phyloP scores from a whole-genome alignment of 2,329 filamentous ascomycete species.

The Sporothrix brunneoviolacea region DNA sequence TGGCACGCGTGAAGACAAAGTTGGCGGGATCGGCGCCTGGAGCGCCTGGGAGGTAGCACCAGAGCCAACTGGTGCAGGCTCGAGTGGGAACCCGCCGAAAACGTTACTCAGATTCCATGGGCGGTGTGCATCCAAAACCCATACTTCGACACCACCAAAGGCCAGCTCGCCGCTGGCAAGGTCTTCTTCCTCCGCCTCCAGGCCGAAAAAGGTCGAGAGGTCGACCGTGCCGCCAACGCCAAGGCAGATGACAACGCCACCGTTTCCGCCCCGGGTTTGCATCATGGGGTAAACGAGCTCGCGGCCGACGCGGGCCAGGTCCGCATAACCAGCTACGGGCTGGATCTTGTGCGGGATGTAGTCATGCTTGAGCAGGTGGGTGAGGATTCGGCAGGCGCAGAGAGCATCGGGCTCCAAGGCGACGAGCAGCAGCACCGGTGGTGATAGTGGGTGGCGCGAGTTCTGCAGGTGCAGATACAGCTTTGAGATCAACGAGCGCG shows the following conservation, averaged over 20 bases:
- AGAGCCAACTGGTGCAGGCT: constrained; percentile 28
- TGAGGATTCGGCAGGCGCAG: constrained; percentile 91
- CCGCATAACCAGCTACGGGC: constrained; percentile 85
- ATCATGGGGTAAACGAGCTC: constrained; percentile 82
- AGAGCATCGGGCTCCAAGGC: constrained; percentile 92
- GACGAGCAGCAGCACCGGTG: constrained; percentile 84
- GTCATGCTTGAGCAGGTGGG: constrained; percentile 88
- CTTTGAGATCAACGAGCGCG: constrained; percentile 78
- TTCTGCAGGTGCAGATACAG: constrained; percentile 85
- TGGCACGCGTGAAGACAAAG: constrained; percentile 37
- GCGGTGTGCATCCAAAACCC: constrained; percentile 84
- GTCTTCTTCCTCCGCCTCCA: constrained; percentile 59
- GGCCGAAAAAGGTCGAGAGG: constrained; percentile 68
- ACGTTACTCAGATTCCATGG: constrained; percentile 95
- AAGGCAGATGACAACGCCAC: constrained; percentile 84
- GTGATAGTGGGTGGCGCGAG: constrained; percentile 81
- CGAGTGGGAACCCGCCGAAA: constrained; percentile 66
- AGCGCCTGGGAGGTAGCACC: constrained; percentile 27
- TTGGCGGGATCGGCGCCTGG: constrained; percentile 26
- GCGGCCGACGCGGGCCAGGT: constrained; percentile 72
- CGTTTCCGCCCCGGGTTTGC: constrained; percentile 72
- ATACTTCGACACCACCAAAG: constrained; percentile 84
- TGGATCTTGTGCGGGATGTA: constrained; percentile 98
- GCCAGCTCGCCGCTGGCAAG: constrained; percentile 25
- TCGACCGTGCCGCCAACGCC: constrained; percentile 91